These are phyloP conservation scores for Solanum sejunctum DNA, from an alignment of 257 asterid species.

Conservation along the genomic window DNA sequence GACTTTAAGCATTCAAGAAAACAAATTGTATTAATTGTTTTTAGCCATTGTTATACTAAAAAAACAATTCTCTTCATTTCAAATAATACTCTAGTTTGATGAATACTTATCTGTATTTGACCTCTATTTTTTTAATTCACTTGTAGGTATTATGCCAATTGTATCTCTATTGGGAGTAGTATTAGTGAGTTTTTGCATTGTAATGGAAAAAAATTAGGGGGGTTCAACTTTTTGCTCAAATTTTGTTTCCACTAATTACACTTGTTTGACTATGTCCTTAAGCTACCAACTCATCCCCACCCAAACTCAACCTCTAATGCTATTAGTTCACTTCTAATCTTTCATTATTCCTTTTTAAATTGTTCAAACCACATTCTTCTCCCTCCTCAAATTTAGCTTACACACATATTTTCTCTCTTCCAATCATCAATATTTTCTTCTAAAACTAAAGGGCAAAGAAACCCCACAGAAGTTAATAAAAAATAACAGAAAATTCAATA, in stretches of 20 bases:
- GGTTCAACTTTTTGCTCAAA: constrained; percentile 1
- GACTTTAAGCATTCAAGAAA: too few species aligned
- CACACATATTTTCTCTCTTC: constrained; percentile 5
- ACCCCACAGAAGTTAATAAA: not conserved
- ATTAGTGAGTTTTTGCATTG: not conserved
- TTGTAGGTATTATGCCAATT: too few species aligned
- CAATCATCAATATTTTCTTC: constrained; percentile 21
- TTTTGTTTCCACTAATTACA: constrained; percentile 12
- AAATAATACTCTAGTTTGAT: too few species aligned
- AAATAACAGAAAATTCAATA: not conserved
- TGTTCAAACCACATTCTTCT: constrained; percentile 13
- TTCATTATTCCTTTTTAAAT: constrained; percentile 12
- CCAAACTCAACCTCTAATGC: not conserved
- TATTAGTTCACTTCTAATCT: constrained; percentile 31
- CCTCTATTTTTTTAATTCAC: too few species aligned
- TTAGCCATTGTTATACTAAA: too few species aligned
- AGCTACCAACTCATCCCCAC: not conserved
- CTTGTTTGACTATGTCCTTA: constrained; percentile 25
- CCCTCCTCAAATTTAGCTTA: constrained; percentile 8
- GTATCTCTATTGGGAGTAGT: not conserved
- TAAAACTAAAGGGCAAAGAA: constrained; percentile 3
- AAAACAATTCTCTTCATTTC: too few species aligned
- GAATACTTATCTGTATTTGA: too few species aligned
- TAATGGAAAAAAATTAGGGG: not conserved
- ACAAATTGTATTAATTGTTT: too few species aligned